Evolutionary conservation across 805 yeast species (phyloP).

Genomic region (Wickerhamomyces subpelliculosus): DNA sequence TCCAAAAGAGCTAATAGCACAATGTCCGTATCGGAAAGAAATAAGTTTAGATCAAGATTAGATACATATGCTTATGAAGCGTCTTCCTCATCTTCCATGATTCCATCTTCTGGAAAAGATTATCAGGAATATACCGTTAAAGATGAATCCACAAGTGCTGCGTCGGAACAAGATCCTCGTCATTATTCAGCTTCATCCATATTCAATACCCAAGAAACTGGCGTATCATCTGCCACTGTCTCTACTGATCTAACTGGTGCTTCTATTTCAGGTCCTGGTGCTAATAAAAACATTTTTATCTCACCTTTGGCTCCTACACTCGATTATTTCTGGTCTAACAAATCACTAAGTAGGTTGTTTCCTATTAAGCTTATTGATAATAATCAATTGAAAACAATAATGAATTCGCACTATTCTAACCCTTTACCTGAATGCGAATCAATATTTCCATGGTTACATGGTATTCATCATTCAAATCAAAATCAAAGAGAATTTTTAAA

Average conservation of each 20-base stretch:
- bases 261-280: too few relatives aligned
- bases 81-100: neutral
- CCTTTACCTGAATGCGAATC: conserved; percentile 55
- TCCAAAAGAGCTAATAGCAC: conserved; percentile 20
- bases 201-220: neutral
- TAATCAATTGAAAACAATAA: conserved; percentile 10
- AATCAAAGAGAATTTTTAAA: conserved; percentile 18
- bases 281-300: too few relatives aligned
- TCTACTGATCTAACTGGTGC: too few relatives aligned
- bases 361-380: conserved; percentile 17
- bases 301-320: conserved; percentile 8
- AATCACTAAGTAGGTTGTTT: conserved; percentile 8
- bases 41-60: conserved; percentile 16
- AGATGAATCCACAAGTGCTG: neutral
- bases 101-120: neutral
- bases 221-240: neutral
- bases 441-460: conserved; percentile 92
- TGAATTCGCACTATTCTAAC: conserved; percentile 17
- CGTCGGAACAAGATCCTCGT: neutral
- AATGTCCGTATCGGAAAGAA: conserved; percentile 15
- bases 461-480: conserved; percentile 28
- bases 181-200: conserved; percentile 3
- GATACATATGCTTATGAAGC: conserved; percentile 4
- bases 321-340: conserved; percentile 14
- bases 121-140: neutral